These are phyloP conservation scores for Microsporum audouinii DNA, from an alignment of 2,329 filamentous ascomycete species.

Conservation along the genomic window DNA sequence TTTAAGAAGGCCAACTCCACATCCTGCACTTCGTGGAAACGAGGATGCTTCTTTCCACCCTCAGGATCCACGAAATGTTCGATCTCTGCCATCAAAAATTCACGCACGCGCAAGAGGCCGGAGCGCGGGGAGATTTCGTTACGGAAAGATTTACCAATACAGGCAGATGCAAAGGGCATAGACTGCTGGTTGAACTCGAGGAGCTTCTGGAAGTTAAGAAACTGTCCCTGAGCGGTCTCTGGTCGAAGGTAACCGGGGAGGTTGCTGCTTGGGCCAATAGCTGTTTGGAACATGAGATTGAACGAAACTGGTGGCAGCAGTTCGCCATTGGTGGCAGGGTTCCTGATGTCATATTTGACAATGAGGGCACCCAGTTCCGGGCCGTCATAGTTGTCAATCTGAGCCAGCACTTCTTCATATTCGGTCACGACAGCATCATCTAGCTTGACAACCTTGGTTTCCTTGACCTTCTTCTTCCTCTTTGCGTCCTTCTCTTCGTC, in stretches of 20 bases:
- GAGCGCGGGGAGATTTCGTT: constrained; percentile 94
- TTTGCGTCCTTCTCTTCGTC: constrained; percentile 70
- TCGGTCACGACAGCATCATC: constrained; percentile 77
- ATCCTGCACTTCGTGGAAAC: constrained; percentile 76
- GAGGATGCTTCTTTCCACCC: constrained; percentile 83
- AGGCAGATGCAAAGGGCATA: constrained; percentile 96
- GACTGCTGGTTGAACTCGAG: constrained; percentile 89
- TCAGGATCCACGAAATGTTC: constrained; percentile 96
- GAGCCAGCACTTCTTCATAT: constrained; percentile 82
- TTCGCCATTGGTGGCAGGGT: constrained; percentile 66
- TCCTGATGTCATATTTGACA: constrained; percentile 80
- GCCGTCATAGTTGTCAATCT: constrained; percentile 91
- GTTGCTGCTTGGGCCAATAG: constrained; percentile 86
- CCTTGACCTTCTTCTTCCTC: constrained; percentile 78
- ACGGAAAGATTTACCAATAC: constrained; percentile 93
- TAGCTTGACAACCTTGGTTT: constrained; percentile 67
- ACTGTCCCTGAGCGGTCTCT: constrained; percentile 96
- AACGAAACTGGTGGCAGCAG: constrained; percentile 76
- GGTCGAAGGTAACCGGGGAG: constrained; percentile 75
- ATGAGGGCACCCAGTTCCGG: constrained; percentile 78
- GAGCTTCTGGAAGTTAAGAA: constrained; percentile 91
- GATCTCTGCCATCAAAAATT: constrained; percentile 98
- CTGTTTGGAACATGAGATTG: constrained; percentile 98
- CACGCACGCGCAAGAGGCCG: constrained; percentile 83
- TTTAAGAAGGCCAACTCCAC: constrained; percentile 75